Percentiles rank a stretch among this genome's conserved stretches.
Conservation (phyloP, 257 asterid species). For the Salvia miltiorrhiza region DNA sequence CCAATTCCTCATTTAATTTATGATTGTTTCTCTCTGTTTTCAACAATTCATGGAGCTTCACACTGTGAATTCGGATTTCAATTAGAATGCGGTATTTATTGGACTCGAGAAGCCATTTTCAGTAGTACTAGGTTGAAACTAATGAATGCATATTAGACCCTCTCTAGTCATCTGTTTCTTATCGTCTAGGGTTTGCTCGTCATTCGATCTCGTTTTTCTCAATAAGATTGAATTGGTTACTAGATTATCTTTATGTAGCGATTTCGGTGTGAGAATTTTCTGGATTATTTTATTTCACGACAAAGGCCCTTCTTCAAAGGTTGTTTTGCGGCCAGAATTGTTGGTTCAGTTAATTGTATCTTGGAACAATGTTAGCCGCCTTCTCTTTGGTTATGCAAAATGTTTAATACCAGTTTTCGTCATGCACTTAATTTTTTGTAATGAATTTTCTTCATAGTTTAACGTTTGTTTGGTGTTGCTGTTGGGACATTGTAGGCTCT, state of each 20-base stretch:
- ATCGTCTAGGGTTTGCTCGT: constrained; percentile 21
- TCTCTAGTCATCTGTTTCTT: not conserved
- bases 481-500: constrained; percentile 38
- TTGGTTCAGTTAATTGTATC: not conserved
- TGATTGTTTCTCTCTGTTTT: not conserved
- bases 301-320: not conserved
- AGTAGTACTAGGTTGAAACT: not conserved
- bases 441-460: not conserved
- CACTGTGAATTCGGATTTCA: constrained; percentile 1
- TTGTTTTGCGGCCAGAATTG: constrained; percentile 10
- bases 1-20: not conserved
- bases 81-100: not conserved
- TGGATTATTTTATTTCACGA: not conserved
- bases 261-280: not conserved
- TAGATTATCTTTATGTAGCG: not conserved
- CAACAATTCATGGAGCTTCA: not conserved
- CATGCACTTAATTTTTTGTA: not conserved
- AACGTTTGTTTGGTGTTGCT: constrained; percentile 7
- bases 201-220: constrained; percentile 5
- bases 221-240: not conserved
- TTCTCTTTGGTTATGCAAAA: not conserved
- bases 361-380: not conserved
- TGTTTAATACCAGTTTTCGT: not conserved
- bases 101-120: not conserved
- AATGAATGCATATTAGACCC: not conserved